Percentiles rank a stretch among this genome's conserved stretches.
Conservation (phyloP, 73 alveolate species). For the Tetrahymena borealis region DNA sequence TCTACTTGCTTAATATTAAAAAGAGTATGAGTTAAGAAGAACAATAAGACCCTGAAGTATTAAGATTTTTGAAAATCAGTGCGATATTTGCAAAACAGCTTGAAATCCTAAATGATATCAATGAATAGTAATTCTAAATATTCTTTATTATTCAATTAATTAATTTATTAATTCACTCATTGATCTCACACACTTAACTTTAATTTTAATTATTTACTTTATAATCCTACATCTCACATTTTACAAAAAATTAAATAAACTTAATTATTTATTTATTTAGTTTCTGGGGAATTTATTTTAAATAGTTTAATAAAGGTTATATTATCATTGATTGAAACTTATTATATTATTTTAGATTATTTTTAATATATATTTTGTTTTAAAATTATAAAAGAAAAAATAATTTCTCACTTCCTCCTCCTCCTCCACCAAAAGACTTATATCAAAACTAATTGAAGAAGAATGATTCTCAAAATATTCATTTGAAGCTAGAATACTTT, state of each 20-base stretch:
- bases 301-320: no score
- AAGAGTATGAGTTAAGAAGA: neutral
- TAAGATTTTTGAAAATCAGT: neutral
- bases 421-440: no score
- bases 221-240: no score
- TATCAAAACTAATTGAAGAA: neutral
- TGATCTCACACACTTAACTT: neutral
- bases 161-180: neutral
- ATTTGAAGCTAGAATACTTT: neutral
- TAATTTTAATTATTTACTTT: no score
- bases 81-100: neutral
- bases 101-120: neutral
- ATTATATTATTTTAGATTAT: no score
- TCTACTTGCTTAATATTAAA: neutral
- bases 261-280: no score
- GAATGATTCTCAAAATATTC: neutral
- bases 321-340: no score
- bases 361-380: no score
- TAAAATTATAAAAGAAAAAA: neutral
- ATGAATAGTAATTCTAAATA: neutral
- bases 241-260: no score
- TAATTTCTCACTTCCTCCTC: no score
- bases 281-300: no score
- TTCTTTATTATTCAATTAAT: neutral
- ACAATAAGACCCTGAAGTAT: neutral